Conservation (phyloP, 2,329 filamentous ascomycete species). For the Alternaria infectoria region DNA sequence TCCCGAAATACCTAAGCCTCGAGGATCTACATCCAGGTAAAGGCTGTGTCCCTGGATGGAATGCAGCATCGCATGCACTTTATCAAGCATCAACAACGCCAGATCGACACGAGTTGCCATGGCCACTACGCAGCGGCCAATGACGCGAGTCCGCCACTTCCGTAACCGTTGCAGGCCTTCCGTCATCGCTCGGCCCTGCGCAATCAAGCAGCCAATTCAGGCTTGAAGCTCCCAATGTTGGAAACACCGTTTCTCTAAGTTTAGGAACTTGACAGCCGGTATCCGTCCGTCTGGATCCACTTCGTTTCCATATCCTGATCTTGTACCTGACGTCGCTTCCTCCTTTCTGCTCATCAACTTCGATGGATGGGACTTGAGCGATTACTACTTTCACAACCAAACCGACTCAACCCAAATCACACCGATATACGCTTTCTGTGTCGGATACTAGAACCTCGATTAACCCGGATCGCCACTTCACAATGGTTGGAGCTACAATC, state of each 20-base stretch:
- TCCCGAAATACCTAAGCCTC: neutral
- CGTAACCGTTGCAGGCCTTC: slow-evolving; percentile 11
- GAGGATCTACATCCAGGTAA: neutral
- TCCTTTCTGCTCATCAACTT: neutral
- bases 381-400: neutral
- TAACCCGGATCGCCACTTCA: neutral
- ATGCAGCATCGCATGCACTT: neutral
- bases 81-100: neutral
- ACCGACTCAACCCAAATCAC: neutral
- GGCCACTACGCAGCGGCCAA: neutral
- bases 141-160: slow-evolving; percentile 14
- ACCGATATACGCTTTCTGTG: neutral
- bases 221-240: neutral
- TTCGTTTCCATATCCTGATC: neutral
- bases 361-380: neutral
- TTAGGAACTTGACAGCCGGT: neutral
- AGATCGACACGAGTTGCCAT: neutral
- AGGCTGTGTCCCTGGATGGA: neutral
- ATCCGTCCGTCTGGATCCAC: slow-evolving; percentile 5
- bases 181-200: slow-evolving; percentile 10
- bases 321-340: slow-evolving; percentile 1
- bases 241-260: slow-evolving; percentile 3
- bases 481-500: slow-evolving; percentile 6
- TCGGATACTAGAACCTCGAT: neutral
- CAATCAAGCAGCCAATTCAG: slow-evolving; percentile 8